These are phyloP conservation scores for Chrysanthemum makinoi DNA, from an alignment of 129 eudicot genomes.

Conservation along the genomic window DNA sequence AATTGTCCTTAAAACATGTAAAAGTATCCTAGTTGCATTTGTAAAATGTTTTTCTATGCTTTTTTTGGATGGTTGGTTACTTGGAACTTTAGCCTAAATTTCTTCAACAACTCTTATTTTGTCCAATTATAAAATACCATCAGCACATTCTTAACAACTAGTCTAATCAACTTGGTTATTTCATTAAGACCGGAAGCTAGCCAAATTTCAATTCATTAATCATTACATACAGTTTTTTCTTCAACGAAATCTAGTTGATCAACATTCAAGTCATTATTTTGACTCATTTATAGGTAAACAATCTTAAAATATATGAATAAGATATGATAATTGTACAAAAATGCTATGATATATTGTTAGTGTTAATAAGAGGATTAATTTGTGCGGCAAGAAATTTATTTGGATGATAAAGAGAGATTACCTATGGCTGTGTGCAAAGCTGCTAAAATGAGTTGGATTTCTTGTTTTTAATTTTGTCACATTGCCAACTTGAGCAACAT, in stretches of 20 bases:
- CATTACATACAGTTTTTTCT: conserved; percentile 22
- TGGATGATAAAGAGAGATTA: conserved; percentile 12
- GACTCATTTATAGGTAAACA: neutral
- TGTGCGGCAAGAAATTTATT: neutral
- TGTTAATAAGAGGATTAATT: neutral
- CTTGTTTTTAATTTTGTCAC: neutral
- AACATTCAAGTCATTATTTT: conserved; percentile 3
- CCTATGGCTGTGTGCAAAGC: conserved; percentile 22
- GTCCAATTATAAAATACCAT: conserved; percentile 4
- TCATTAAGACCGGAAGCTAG: conserved; percentile 7
- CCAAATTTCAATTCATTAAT: conserved; percentile 3
- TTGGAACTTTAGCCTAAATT: conserved; percentile 26
- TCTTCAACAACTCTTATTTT: conserved; percentile 17
- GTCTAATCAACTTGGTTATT: conserved; percentile 26
- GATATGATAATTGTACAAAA: neutral
- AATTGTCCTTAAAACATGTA: conserved; percentile 8
- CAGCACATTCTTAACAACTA: conserved; percentile 21
- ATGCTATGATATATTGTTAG: no score
- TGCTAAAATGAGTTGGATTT: conserved; percentile 25
- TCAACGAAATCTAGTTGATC: conserved; percentile 19
- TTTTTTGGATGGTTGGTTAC: conserved; percentile 12
- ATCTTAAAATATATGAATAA: neutral
- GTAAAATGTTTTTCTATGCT: conserved; percentile 2
- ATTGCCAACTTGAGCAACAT: conserved; percentile 31
- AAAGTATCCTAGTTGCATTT: conserved; percentile 28